Evolutionary conservation across 306 rosid species (phyloP).

Genomic region (Pachyrhizus erosus): DNA sequence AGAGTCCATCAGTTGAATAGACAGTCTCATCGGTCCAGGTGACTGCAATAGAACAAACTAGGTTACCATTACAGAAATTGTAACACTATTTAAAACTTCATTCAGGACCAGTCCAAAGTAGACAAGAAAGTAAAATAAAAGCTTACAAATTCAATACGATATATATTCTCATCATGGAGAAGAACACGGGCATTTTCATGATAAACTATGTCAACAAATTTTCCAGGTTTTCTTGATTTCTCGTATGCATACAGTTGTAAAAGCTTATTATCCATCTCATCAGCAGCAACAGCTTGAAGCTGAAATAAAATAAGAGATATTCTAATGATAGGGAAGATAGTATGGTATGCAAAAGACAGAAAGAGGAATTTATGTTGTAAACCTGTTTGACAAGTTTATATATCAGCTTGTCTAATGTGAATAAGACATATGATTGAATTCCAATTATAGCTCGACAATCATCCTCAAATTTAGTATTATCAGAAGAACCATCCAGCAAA

Average conservation of each 20-base stretch:
- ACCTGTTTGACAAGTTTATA: conserved; percentile 98
- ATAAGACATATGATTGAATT: conserved; percentile 91
- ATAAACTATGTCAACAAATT: conserved; percentile 86
- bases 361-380: conserved; percentile 8
- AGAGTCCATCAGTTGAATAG: conserved; percentile 94
- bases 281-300: conserved; percentile 87
- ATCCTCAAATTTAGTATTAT: conserved; percentile 97
- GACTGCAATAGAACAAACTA: conserved; percentile 56
- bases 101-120: conserved; percentile 29
- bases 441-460: conserved; percentile 98
- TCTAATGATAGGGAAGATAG: conserved; percentile 38
- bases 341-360: conserved; percentile 2
- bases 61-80: conserved; percentile 29
- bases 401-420: conserved; percentile 95
- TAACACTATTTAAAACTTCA: conserved; percentile 1
- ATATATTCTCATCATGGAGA: conserved; percentile 96
- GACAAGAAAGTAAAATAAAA: conserved; percentile 13
- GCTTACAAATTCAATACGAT: conserved; percentile 89
- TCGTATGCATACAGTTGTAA: conserved; percentile 90
- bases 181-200: conserved; percentile 96
- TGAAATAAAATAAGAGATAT: conserved; percentile 43
- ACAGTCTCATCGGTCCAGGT: conserved; percentile 62
- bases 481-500: conserved; percentile 96
- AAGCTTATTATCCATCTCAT: conserved; percentile 97
- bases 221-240: conserved; percentile 81